These are phyloP conservation scores for Akanthomyces muscarius DNA, from an alignment of 2,329 filamentous ascomycete species.

Conservation along the genomic window DNA sequence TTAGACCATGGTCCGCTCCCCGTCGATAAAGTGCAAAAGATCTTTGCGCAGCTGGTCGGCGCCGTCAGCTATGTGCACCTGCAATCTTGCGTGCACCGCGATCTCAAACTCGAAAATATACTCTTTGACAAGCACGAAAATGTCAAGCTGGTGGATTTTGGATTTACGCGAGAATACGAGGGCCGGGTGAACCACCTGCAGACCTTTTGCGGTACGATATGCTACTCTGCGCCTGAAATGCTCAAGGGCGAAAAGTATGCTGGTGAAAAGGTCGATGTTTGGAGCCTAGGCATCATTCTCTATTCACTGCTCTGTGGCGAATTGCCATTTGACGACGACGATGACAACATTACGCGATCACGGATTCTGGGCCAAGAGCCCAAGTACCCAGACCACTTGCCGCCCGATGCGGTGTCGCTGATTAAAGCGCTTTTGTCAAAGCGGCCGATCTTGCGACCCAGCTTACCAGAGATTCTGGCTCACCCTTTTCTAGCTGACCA, in stretches of 20 bases:
- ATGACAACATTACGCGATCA: slow-evolving; percentile 79
- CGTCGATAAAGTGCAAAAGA: slow-evolving; percentile 84
- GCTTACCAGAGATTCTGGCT: slow-evolving; percentile 76
- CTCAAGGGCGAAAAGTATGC: slow-evolving; percentile 97
- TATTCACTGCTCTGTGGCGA: slow-evolving; percentile 80
- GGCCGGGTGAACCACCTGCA: slow-evolving; percentile 91
- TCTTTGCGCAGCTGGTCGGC: slow-evolving; percentile 92
- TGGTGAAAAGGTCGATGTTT: slow-evolving; percentile 96
- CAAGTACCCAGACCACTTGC: slow-evolving; percentile 75
- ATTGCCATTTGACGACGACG: slow-evolving; percentile 93
- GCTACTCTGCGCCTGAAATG: slow-evolving; percentile 98
- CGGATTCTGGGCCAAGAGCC: slow-evolving; percentile 85
- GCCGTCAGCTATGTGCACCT: slow-evolving; percentile 93
- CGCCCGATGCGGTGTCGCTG: slow-evolving; percentile 71
- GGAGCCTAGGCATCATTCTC: slow-evolving; percentile 81
- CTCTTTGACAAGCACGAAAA: slow-evolving; percentile 94
- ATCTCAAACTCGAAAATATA: slow-evolving; percentile 88
- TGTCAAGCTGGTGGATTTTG: slow-evolving; percentile 96
- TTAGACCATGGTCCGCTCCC: slow-evolving; percentile 81
- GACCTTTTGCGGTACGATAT: slow-evolving; percentile 96
- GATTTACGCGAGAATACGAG: slow-evolving; percentile 96
- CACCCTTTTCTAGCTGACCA: slow-evolving; percentile 86
- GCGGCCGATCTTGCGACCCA: slow-evolving; percentile 76
- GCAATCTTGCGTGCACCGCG: slow-evolving; percentile 92
- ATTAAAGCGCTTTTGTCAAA: slow-evolving; percentile 84